phyloP scores from a whole-genome alignment of 108 stramenopile species.

The Nannochloropsis granulata region DNA sequence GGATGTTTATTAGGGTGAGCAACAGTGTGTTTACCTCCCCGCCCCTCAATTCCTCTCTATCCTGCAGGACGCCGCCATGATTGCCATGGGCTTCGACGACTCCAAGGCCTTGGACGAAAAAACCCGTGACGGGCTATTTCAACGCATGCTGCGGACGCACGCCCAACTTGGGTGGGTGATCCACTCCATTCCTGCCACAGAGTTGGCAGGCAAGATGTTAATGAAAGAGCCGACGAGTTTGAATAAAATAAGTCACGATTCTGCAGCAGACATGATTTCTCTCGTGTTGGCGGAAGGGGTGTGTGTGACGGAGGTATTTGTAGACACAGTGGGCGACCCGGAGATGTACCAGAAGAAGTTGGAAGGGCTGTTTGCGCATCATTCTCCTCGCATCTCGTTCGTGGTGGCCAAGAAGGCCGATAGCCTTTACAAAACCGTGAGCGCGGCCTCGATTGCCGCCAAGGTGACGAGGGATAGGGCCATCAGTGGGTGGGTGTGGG shows the following conservation, averaged over 20 bases:
- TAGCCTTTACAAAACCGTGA: slow-evolving; percentile 39
- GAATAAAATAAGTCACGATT: slow-evolving; percentile 32
- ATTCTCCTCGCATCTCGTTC: slow-evolving; percentile 4
- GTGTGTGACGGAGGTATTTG: slow-evolving; percentile 20
- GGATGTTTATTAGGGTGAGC: neutral
- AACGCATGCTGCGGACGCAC: neutral
- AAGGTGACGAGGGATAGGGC: slow-evolving; percentile 37
- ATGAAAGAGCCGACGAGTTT: slow-evolving; percentile 19
- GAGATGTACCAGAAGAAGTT: slow-evolving; percentile 20
- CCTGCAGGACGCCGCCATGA: slow-evolving; percentile 4
- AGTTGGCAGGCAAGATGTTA: slow-evolving; percentile 26
- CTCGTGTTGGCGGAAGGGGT: slow-evolving; percentile 2
- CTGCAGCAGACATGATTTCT: slow-evolving; percentile 22
- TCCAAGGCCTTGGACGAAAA: slow-evolving; percentile 37
- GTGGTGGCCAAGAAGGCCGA: slow-evolving; percentile 38
- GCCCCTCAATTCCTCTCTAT: too few relatives aligned
- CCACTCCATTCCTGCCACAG: slow-evolving; percentile 7
- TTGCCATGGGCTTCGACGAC: slow-evolving; percentile 33
- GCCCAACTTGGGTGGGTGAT: slow-evolving; percentile 18
- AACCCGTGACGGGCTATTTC: neutral
- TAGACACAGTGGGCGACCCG: slow-evolving; percentile 41
- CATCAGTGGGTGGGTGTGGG: slow-evolving; percentile 27
- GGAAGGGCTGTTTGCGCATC: neutral
- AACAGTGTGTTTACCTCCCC: neutral
- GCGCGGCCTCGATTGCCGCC: slow-evolving; percentile 37